Percentiles rank a stretch among this genome's conserved stretches.
These are phyloP conservation scores for Teunomyces kruisii DNA, from an alignment of 805 yeast species.

Conservation along the genomic window DNA sequence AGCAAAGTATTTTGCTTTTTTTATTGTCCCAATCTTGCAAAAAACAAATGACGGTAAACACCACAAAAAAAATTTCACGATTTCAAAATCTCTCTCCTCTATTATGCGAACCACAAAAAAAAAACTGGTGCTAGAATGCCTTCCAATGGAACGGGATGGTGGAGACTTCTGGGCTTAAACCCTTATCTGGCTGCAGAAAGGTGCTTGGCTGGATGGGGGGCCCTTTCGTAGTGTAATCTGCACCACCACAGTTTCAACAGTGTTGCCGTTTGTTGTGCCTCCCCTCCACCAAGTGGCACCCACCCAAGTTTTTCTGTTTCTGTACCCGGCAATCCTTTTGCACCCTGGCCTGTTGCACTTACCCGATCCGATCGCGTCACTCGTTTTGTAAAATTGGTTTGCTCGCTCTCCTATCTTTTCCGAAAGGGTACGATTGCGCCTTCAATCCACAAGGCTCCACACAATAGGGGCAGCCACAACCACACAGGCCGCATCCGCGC, in stretches of 20 bases:
- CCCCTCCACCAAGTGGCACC: too few species aligned
- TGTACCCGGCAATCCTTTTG: not conserved
- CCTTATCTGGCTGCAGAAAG: too few species aligned
- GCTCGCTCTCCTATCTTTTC: slow-evolving; percentile 4
- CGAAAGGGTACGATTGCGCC: slow-evolving; percentile 1
- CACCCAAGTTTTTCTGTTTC: too few species aligned
- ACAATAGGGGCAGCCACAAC: slow-evolving; percentile 2
- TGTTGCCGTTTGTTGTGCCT: too few species aligned
- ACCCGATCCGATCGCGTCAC: slow-evolving; percentile 1
- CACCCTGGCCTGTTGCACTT: slow-evolving; percentile 3
- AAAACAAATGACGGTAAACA: slow-evolving; percentile 3
- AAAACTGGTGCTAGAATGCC: not conserved
- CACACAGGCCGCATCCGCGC: not conserved
- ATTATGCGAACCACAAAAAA: not conserved
- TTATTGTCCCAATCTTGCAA: not conserved
- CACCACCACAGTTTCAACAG: too few species aligned
- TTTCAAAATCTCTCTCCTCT: not conserved
- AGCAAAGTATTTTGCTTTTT: not conserved
- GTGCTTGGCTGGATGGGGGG: too few species aligned
- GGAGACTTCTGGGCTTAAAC: too few species aligned
- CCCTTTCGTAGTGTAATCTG: too few species aligned
- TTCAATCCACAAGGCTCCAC: not conserved
- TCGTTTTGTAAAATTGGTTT: not conserved
- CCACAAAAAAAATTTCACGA: not conserved
- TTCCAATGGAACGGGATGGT: not conserved